These are phyloP conservation scores for Escovopsis sp. DNA, from an alignment of 2,329 filamentous ascomycete genomes.

Conservation along the genomic window DNA sequence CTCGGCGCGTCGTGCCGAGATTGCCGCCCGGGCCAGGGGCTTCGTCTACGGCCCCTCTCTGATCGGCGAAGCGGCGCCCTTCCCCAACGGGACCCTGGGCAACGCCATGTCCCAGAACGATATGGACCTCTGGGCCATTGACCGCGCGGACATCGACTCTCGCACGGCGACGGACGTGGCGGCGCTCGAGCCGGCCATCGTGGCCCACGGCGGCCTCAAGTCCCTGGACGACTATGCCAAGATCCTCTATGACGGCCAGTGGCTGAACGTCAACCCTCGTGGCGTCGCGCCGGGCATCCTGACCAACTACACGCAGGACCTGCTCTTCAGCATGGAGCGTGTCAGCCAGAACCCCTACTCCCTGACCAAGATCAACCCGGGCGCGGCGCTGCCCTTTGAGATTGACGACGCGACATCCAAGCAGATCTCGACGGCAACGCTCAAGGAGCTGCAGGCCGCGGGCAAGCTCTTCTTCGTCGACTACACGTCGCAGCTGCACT, in stretches of 20 bases:
- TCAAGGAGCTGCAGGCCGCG: slow-evolving; percentile 16
- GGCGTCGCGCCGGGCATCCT: slow-evolving; percentile 15
- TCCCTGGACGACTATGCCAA: slow-evolving; percentile 21
- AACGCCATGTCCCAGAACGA: slow-evolving; percentile 6
- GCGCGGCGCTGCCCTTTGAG: slow-evolving; percentile 21
- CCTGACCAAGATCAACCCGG: slow-evolving; percentile 16
- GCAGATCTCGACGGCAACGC: slow-evolving; percentile 17
- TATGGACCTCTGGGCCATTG: slow-evolving; percentile 6
- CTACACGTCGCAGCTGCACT: slow-evolving; percentile 20
- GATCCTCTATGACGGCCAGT: slow-evolving; percentile 26
- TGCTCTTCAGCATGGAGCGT: slow-evolving; percentile 32
- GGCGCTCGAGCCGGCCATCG: slow-evolving; percentile 2
- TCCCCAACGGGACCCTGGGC: slow-evolving; percentile 9
- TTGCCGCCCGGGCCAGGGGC: slow-evolving; percentile 2
- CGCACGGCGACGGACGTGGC: slow-evolving; percentile 4
- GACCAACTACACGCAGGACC: slow-evolving; percentile 29
- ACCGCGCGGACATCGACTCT: slow-evolving; percentile 6
- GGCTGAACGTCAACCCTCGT: slow-evolving; percentile 21
- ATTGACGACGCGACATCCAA: slow-evolving; percentile 16
- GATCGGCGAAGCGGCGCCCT: slow-evolving; percentile 8
- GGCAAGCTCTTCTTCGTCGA: slow-evolving; percentile 29
- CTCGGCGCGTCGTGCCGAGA: slow-evolving; percentile 2
- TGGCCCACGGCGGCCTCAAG: slow-evolving; percentile 12
- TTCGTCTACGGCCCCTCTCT: slow-evolving; percentile 9
- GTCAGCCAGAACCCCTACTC: slow-evolving; percentile 26